A percentile compares a stretch with the other conserved stretches of the same genome.
phyloP scores from a whole-genome alignment of 31 red algal species.

The Odonthalia washingtoniensis region DNA sequence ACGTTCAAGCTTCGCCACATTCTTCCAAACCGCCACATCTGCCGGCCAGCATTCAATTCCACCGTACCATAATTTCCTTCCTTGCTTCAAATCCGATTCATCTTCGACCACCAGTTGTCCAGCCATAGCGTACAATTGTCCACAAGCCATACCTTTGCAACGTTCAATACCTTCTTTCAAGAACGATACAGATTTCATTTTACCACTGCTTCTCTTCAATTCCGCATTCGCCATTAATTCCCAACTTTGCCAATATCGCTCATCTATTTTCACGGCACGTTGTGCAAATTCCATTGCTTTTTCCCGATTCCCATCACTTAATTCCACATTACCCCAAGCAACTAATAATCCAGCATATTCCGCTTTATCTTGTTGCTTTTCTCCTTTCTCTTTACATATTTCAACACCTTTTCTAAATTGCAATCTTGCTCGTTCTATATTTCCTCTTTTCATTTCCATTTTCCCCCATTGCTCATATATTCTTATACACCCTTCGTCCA shows the following conservation, averaged over 20 bases:
- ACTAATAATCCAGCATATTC: conserved; percentile 47
- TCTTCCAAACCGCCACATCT: background rate
- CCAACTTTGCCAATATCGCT: conserved; percentile 47
- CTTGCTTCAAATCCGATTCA: background rate
- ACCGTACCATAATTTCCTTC: background rate
- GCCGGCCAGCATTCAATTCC: background rate
- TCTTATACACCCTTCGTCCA: conserved; percentile 45
- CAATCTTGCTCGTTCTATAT: conserved; percentile 45
- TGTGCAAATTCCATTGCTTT: conserved; percentile 29
- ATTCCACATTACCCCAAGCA: conserved; percentile 49
- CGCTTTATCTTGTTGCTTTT: background rate
- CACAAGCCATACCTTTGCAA: background rate
- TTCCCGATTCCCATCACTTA: conserved; percentile 23
- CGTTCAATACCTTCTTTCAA: background rate
- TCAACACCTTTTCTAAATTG: conserved; percentile 53
- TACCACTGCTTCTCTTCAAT: background rate
- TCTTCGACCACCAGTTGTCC: background rate
- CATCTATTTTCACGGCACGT: conserved; percentile 29
- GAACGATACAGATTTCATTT: background rate
- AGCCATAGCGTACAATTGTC: background rate
- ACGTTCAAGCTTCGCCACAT: background rate
- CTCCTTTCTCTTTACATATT: background rate
- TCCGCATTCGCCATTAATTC: conserved; percentile 37
- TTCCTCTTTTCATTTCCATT: conserved; percentile 27
- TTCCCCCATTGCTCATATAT: conserved; percentile 77